phyloP scores from a whole-genome alignment of 2,329 filamentous ascomycete genomes.

The Diaporthe caulivora region DNA sequence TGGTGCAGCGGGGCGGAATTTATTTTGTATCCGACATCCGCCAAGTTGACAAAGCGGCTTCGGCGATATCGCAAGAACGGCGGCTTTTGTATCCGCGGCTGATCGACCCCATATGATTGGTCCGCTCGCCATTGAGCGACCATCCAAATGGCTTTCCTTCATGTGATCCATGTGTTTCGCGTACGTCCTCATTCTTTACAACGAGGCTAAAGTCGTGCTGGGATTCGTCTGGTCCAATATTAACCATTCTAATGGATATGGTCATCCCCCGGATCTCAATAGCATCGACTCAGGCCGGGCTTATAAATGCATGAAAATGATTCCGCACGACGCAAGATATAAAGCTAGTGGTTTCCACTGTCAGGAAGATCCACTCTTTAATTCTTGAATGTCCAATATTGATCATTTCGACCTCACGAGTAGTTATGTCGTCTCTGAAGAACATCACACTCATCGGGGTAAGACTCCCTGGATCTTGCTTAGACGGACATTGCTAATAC shows the following conservation, averaged over 20 bases:
- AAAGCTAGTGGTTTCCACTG: background rate
- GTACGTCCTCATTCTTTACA: no score
- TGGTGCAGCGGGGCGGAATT: background rate
- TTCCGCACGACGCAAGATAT: background rate
- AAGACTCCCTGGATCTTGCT: background rate
- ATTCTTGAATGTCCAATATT: background rate
- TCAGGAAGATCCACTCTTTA: background rate
- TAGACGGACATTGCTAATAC: background rate
- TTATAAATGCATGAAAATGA: no score
- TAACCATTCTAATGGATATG: no score
- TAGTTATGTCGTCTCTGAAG: background rate
- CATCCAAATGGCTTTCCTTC: no score
- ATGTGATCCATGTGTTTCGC: no score
- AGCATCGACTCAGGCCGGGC: no score
- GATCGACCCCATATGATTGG: no score
- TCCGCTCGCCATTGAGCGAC: no score
- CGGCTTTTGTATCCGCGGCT: background rate
- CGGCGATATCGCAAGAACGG: background rate
- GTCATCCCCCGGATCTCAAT: no score
- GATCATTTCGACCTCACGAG: background rate
- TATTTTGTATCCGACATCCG: conserved; percentile 20
- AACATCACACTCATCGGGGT: background rate
- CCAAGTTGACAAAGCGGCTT: background rate
- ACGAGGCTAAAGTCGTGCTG: no score
- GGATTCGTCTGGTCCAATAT: no score